Evolutionary conservation across 2,329 filamentous ascomycete genomes (phyloP).

Genomic region (Penicillium paneum): DNA sequence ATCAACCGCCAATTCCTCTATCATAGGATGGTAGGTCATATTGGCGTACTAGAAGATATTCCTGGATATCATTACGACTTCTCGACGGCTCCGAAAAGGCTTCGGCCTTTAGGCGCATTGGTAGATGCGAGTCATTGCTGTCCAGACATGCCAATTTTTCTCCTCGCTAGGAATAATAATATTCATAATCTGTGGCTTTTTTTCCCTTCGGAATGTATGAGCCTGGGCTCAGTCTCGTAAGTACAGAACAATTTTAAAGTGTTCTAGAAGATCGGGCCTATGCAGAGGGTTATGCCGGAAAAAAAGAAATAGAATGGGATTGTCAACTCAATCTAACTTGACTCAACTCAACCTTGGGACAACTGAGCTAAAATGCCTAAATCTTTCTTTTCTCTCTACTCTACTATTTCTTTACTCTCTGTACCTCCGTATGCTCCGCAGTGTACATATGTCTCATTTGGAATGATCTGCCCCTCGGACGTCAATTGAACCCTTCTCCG

Average conservation of each 20-base stretch:
- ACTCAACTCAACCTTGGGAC: not conserved
- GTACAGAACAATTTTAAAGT: not conserved
- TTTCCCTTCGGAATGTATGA: not conserved
- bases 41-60: slow-evolving; percentile 47
- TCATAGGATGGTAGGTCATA: slow-evolving; percentile 49
- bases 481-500: slow-evolving; percentile 9
- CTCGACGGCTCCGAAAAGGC: slow-evolving; percentile 31
- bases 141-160: slow-evolving; percentile 32
- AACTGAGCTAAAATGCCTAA: not conserved
- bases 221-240: not conserved
- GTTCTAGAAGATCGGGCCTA: slow-evolving; percentile 1
- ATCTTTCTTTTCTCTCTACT: not conserved
- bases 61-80: slow-evolving; percentile 31
- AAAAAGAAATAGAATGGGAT: not conserved
- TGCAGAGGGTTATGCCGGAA: not conserved
- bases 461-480: slow-evolving; percentile 8
- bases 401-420: not conserved
- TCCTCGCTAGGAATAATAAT: not conserved
- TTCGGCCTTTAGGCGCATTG: slow-evolving; percentile 29
- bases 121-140: slow-evolving; percentile 39
- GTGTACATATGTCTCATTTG: not conserved
- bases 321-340: not conserved
- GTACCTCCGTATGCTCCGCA: not conserved
- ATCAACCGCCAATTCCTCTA: slow-evolving; percentile 47
- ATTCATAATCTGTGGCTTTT: not conserved